phyloP scores from a whole-genome alignment of 768 basidiomycete species.

The Clathrus columnatus region DNA sequence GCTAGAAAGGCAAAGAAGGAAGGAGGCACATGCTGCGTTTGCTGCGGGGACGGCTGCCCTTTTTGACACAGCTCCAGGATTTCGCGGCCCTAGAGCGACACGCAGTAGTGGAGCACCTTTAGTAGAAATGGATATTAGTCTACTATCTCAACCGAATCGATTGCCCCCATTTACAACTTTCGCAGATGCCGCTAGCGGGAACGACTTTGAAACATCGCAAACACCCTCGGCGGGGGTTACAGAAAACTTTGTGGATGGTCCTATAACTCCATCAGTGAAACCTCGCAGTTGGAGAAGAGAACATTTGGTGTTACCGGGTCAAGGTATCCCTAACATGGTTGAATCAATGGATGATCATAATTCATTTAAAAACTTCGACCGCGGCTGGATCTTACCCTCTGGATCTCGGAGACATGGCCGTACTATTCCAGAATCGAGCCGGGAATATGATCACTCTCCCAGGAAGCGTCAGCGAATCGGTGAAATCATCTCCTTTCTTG shows the following conservation, averaged over 20 bases:
- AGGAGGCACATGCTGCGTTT: conserved; percentile 16
- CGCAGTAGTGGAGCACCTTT: conserved; percentile 34
- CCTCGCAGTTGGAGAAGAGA: conserved; percentile 1
- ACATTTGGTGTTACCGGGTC: conserved; percentile 17
- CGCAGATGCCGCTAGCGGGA: conserved; percentile 18
- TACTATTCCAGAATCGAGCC: conserved; percentile 12
- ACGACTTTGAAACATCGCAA: neutral
- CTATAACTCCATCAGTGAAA: neutral
- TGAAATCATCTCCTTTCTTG: conserved; percentile 12
- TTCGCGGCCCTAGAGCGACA: conserved; percentile 40
- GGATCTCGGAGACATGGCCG: conserved; percentile 62
- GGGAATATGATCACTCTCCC: conserved; percentile 30
- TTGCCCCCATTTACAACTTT: conserved; percentile 2
- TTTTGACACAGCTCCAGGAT: conserved; percentile 35
- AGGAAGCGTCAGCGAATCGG: conserved; percentile 47
- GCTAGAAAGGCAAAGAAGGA: conserved; percentile 18
- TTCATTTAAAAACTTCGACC: conserved; percentile 76
- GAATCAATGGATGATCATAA: conserved; percentile 62
- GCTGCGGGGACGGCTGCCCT: conserved; percentile 15
- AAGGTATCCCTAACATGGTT: conserved; percentile 46
- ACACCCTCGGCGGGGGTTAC: neutral
- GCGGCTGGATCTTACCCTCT: conserved; percentile 79
- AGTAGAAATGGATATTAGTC: conserved; percentile 37
- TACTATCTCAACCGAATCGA: conserved; percentile 9
- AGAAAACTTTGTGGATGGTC: neutral